Percentiles rank a stretch among this genome's conserved stretches.
Evolutionary conservation across 169 alveolate genomes (phyloP).

Genomic region (Theileria parva): DNA sequence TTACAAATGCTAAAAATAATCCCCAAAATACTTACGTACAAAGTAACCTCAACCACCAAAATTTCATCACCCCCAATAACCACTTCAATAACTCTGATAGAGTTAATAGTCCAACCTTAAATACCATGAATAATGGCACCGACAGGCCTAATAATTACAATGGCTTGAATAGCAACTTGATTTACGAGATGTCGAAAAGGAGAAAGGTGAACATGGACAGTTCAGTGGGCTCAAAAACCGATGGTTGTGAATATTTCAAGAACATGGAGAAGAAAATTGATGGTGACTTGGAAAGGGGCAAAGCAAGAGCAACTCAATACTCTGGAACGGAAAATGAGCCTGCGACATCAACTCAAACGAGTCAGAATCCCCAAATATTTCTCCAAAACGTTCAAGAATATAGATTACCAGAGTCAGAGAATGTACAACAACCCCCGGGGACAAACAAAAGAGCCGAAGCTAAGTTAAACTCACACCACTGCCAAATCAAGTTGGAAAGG

Average conservation of each 20-base stretch:
- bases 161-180: not conserved
- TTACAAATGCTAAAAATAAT: not conserved
- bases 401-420: not conserved
- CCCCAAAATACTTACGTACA: not conserved
- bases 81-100: not conserved
- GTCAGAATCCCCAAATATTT: not conserved
- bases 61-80: slow-evolving; percentile 1
- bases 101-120: too few species aligned
- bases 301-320: not conserved
- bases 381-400: not conserved
- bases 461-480: not conserved
- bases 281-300: not conserved
- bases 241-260: not conserved
- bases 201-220: not conserved
- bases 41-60: not conserved
- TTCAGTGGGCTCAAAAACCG: not conserved
- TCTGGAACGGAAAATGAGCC: not conserved
- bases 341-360: not conserved
- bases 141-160: not conserved
- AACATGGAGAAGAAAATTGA: not conserved
- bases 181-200: not conserved
- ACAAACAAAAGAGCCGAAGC: not conserved
- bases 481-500: not conserved
- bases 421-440: too few species aligned
- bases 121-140: not conserved